Evolutionary conservation across 140 eudicot species (phyloP).

Genomic region (Artemisia princeps): DNA sequence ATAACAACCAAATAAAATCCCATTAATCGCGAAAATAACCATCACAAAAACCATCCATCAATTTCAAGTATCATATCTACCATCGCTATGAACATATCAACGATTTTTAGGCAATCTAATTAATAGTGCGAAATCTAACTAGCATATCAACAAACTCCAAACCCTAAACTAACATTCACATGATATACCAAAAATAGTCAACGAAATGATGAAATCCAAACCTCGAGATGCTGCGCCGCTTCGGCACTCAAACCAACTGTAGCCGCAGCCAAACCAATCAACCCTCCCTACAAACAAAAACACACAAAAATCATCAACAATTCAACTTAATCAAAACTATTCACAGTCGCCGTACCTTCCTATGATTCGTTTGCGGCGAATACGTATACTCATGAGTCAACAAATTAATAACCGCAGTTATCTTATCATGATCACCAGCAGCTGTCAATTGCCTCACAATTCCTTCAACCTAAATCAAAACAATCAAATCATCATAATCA

Average conservation of each 20-base stretch:
- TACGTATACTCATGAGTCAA: slow-evolving; percentile 59
- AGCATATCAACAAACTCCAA: too few species aligned
- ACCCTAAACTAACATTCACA: not conserved
- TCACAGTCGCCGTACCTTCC: slow-evolving; percentile 40
- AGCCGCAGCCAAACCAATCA: slow-evolving; percentile 89
- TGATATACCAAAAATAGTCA: slow-evolving; percentile 5
- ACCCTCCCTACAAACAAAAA: slow-evolving; percentile 55
- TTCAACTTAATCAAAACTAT: not conserved
- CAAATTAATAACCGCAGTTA: slow-evolving; percentile 61
- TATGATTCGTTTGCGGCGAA: slow-evolving; percentile 84
- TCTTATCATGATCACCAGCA: slow-evolving; percentile 67
- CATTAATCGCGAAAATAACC: too few species aligned
- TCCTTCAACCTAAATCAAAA: slow-evolving; percentile 65
- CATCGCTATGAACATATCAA: not conserved
- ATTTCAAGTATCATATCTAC: too few species aligned
- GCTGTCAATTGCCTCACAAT: slow-evolving; percentile 67
- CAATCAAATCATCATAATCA: slow-evolving; percentile 14
- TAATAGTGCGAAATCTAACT: too few species aligned
- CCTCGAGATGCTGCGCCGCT: slow-evolving; percentile 86
- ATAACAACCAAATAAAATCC: too few species aligned
- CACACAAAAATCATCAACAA: slow-evolving; percentile 7
- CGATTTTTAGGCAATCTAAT: slow-evolving; percentile 11
- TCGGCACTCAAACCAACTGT: slow-evolving; percentile 84
- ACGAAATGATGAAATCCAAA: slow-evolving; percentile 19
- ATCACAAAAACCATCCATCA: too few species aligned